phyloP scores from a whole-genome alignment of 176 grass and related monocot species.

The Avena atlantica region DNA sequence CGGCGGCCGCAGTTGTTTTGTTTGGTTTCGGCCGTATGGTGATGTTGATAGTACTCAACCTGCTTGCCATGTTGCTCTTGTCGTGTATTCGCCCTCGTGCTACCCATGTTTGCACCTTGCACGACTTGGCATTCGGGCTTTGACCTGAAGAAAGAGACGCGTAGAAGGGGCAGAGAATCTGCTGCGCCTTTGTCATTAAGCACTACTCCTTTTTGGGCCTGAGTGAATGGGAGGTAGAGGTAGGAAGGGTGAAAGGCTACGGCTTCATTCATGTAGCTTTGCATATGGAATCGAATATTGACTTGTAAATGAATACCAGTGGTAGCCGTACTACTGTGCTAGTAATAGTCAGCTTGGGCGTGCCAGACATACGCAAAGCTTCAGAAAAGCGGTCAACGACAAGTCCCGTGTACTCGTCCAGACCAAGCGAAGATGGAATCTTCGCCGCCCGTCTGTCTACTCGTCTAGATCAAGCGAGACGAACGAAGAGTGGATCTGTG shows the following conservation, averaged over 20 bases:
- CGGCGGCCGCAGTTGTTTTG: not conserved
- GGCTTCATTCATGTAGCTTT: not conserved
- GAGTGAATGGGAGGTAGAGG: not conserved
- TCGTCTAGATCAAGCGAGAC: no score
- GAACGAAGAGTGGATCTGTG: no score
- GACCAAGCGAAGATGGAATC: not conserved
- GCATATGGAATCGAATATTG: not conserved
- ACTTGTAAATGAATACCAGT: not conserved
- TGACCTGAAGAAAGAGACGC: constrained; percentile 11
- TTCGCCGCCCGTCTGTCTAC: no score
- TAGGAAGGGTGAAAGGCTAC: not conserved
- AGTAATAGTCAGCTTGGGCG: not conserved
- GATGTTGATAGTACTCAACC: not conserved
- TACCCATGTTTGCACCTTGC: not conserved
- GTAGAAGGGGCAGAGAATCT: no score
- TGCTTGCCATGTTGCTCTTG: not conserved
- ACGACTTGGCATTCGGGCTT: not conserved
- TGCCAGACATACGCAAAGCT: constrained; percentile 34
- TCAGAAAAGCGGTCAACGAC: not conserved
- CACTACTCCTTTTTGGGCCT: not conserved
- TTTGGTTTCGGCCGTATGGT: not conserved
- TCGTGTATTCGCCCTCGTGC: not conserved
- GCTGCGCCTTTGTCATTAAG: not conserved
- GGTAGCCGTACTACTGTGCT: not conserved
- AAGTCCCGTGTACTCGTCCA: not conserved